Conservation (phyloP, 768 basidiomycete genomes). For the Lentinula lateritia region DNA sequence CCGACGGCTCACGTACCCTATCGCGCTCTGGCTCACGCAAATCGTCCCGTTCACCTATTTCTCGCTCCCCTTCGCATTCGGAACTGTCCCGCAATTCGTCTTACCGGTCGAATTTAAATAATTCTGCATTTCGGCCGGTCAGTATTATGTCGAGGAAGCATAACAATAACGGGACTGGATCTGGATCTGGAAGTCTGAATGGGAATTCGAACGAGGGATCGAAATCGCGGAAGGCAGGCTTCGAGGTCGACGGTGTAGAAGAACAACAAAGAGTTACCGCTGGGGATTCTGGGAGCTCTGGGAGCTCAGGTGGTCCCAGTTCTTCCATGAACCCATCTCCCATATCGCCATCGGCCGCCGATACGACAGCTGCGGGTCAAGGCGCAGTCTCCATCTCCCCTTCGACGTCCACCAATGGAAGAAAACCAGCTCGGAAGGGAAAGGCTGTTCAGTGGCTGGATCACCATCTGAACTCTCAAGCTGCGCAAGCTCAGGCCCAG, state of each 20-base stretch:
- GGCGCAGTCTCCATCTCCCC: not conserved
- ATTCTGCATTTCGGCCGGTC: not conserved
- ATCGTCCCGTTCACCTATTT: not conserved
- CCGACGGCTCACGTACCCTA: not conserved
- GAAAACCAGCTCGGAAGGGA: not conserved
- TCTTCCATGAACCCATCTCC: not conserved
- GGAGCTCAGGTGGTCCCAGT: not conserved
- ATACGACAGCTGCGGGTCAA: not conserved
- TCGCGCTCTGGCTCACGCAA: not conserved
- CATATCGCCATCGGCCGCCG: not conserved
- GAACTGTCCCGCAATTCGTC: not conserved
- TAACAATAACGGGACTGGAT: not conserved
- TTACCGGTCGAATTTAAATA: not conserved
- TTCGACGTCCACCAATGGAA: not conserved
- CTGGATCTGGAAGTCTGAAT: not conserved
- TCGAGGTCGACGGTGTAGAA: not conserved
- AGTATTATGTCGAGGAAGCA: conserved; percentile 4
- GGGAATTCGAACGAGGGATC: not conserved
- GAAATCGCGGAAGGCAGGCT: not conserved
- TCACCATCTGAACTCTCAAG: conserved; percentile 3
- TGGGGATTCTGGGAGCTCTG: not conserved
- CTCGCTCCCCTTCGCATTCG: not conserved
- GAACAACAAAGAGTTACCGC: not conserved
- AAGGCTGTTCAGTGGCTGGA: conserved; percentile 7
- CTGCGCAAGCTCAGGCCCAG: not conserved